Base-by-base conservation (phyloP, 306 rosid genomes). In the Quercus bicolor region DNA sequence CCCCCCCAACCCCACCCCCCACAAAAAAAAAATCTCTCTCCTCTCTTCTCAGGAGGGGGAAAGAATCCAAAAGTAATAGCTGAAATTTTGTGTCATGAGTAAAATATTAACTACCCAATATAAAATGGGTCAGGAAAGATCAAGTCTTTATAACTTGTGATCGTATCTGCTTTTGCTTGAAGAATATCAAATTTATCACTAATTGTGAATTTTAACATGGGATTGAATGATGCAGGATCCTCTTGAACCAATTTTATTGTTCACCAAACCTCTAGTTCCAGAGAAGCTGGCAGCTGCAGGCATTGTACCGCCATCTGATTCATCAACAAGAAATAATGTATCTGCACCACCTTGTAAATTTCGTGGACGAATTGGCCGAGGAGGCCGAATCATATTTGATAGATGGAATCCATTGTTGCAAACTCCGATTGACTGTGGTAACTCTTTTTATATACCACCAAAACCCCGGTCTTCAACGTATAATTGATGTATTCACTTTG, bases 351-450 rank as follows among this genome's bases (percentile, higher is more conserved):
- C 96, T 5, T 84, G 68, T 82, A 95, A 80, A 81, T 85, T 82
- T 57, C 92, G 89, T 0, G 99, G 99, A 56, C 86, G 99, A 86
- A 86, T 95, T 19, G 99, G 99, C 75, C 89, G 98, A 43, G 99
- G 99, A 16, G 99, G 99, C 79, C 90, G 98, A 21, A 86, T 95
- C 82, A 84, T 95, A 87, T 95, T 93, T 75, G 99, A 95, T 73
- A 78, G 97, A 75, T 95, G 93, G 96, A 95, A 95, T 84, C 92
- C 96, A 1, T 87, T 93, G 79, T 56, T 90, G 98, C 99, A 90
- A 61, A 87, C 94, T 20, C 91, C 93, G 48, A 87, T 95, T 56
- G 97, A 95, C 83, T 91, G 84, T 66, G 88, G 97, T 72, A 91
- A 86, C 83, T 89, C 99, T 5, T 89, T 86, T 85, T 93, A 86